Evolutionary conservation across 2,329 filamentous ascomycete species (phyloP), one percentile per base, ranked within the genome.

Genomic region (Onygenales sp.): DNA sequence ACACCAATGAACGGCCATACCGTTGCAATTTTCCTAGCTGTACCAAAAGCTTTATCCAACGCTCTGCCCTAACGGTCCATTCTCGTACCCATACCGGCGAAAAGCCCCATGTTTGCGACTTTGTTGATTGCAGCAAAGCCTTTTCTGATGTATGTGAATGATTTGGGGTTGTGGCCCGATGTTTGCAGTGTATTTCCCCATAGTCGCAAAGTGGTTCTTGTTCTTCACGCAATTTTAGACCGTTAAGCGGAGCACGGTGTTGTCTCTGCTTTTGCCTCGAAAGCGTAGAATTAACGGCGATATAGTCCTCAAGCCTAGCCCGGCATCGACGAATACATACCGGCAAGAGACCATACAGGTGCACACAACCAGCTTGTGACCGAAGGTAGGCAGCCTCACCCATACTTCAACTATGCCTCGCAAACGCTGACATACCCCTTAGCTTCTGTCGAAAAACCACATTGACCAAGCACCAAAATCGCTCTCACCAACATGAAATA

Each of bases 1-100:
- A 75, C 53, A 75, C 72, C 58, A 74, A 74, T 58, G 72, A 74
- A 57, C 69, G 72, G 47, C 72, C 72, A n/a, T 74, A 75, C 56
- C 67, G 70, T 49, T 75, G 72, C 61, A 72, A 65, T 1, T 67
- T 72, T 48, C 64, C 67, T 50, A 69, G 70, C 54, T 75, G 72
- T 63, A 70, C 69, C 53, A 75, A 75, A 61, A 74, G 70, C 59
- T 75, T 75, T 57, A 75, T 75, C 55, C 72, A 75, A 58, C 70
- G 72, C 53, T 74, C 72, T 57, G 72, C 72, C 27, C 60, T 75
- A 60, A 75, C 72, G n/a, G 68, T 75, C 46, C 69, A 74, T 60
- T 67, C 70, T 37, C 65, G 71, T 44, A 72, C 71, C 34, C 69
- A 73, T 60, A 72, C 71, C 7, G 71, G 71, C 42, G 71, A 73